Evolutionary conservation across 331 rosid species (phyloP).

Genomic region (Malus hybrid): DNA sequence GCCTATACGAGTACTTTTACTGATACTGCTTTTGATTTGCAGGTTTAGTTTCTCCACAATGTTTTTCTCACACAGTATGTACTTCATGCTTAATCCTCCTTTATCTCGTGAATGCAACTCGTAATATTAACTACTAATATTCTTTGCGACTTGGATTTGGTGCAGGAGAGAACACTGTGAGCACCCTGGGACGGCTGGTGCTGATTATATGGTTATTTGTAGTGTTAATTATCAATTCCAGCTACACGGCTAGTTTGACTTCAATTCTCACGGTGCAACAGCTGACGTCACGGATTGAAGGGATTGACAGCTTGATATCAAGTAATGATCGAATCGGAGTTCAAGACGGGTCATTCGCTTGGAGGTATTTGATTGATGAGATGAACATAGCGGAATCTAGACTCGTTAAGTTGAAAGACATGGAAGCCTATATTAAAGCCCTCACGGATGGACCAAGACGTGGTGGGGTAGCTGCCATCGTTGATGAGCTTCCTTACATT

Average conservation of each 20-base stretch:
- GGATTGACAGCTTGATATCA: slow-evolving; percentile 72
- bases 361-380: slow-evolving; percentile 64
- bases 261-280: slow-evolving; percentile 94
- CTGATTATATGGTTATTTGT: slow-evolving; percentile 93
- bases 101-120: background rate
- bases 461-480: slow-evolving; percentile 88
- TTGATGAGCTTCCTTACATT: slow-evolving; percentile 93
- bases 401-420: slow-evolving; percentile 45
- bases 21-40: slow-evolving; percentile 34
- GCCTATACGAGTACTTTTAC: background rate
- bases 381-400: slow-evolving; percentile 68
- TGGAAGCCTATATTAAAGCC: slow-evolving; percentile 44
- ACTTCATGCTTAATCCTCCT: slow-evolving; percentile 9
- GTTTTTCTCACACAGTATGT: slow-evolving; percentile 85
- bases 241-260: slow-evolving; percentile 98
- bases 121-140: slow-evolving; percentile 6
- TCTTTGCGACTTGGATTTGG: slow-evolving; percentile 19
- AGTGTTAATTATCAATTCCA: slow-evolving; percentile 88
- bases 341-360: slow-evolving; percentile 81
- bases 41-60: slow-evolving; percentile 93
- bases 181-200: slow-evolving; percentile 83
- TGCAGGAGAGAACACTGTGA: slow-evolving; percentile 85
- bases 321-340: slow-evolving; percentile 69
- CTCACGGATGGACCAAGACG: slow-evolving; percentile 53
- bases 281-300: slow-evolving; percentile 69